Base-by-base conservation (phyloP, 2,329 filamentous ascomycete species). In the Alternaria arborescens region DNA sequence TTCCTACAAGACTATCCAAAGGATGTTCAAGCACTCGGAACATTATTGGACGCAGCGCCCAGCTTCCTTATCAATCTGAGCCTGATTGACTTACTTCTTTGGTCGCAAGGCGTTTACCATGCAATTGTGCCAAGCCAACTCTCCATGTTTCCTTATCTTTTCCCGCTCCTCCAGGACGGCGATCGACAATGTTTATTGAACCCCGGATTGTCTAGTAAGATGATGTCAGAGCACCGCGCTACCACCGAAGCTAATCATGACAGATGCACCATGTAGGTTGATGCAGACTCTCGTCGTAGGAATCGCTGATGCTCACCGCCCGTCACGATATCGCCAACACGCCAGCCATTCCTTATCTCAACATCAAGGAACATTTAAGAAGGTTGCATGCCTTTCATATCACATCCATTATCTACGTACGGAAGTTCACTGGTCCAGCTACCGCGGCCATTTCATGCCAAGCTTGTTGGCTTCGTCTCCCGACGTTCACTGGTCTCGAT, bases 41-140 rank as follows among this genome's bases (percentile, higher is more conserved):
- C 7, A 18, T 12, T 30, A 38, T 47, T 38, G 20, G 18, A 18
- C 11, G 32, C 18, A 38, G 8, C 46, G 61, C 50, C 61, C 44
- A 60, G 55, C 18, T 58, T 28, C 48, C 65, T 68, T 68, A 69
- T 69, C 69, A 63, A 62, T 28, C 59, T 64, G 61, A 60, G 61
- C 50, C 42, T 20, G 52, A 58, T 50, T n/a, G 12, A 44, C 38
- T 44, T 16, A 6, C 20, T 42, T 8, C 24, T 42, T 60, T 60
- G 8, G 36, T 38, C 52, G 7, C 18, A 36, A 60, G 34, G n/a
- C 32, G 43, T 24, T 42, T 22, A 38, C 36, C 8, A 26, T 28
- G 34, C 48, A 55, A 44, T 24, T 30, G 28, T 42, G 68, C 68
- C 66, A 70, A 70, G 68, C 30, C 52, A 18, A 26, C 36, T 18